A percentile compares a stretch with the other conserved stretches of the same genome.
These are phyloP conservation scores for Polytrichum formosum DNA, from an alignment of 225 moss, liverwort and hornwort species.

Conservation along the genomic window DNA sequence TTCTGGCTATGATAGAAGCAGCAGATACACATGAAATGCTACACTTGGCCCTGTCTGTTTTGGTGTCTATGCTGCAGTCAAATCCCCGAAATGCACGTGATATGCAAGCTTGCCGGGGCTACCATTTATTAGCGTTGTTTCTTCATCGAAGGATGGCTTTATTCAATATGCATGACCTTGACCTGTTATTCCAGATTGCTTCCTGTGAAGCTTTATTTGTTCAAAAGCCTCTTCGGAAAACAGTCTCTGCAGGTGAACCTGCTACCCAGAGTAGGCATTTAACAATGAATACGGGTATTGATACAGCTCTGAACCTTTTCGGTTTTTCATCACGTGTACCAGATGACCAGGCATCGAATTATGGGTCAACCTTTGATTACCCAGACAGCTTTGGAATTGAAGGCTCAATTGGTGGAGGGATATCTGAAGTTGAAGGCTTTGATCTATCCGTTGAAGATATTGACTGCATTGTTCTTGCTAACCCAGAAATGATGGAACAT, in stretches of 20 bases:
- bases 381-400: conserved; percentile 35
- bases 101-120: conserved; percentile 84
- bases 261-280: conserved; percentile 30
- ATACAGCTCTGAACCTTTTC: conserved; percentile 42
- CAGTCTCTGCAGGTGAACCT: conserved; percentile 28
- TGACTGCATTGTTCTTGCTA: conserved; percentile 67
- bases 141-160: conserved; percentile 75
- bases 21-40: conserved; percentile 78
- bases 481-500: conserved; percentile 95
- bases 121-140: conserved; percentile 81
- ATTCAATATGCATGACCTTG: conserved; percentile 70
- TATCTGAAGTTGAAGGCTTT: conserved; percentile 38
- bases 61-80: conserved; percentile 67
- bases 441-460: conserved; percentile 41
- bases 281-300: conserved; percentile 34
- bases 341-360: conserved; percentile 43
- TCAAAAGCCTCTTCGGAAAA: conserved; percentile 37
- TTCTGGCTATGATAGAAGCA: conserved; percentile 83
- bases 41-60: conserved; percentile 69
- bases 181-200: conserved; percentile 77
- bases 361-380: conserved; percentile 45
- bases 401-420: conserved; percentile 33
- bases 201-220: conserved; percentile 77
- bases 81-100: conserved; percentile 84
- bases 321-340: conserved; percentile 39